A percentile compares a stretch with the other conserved stretches of the same genome.
Evolutionary conservation across 306 rosid genomes (phyloP).

Genomic region (Cicer chorassanicum): DNA sequence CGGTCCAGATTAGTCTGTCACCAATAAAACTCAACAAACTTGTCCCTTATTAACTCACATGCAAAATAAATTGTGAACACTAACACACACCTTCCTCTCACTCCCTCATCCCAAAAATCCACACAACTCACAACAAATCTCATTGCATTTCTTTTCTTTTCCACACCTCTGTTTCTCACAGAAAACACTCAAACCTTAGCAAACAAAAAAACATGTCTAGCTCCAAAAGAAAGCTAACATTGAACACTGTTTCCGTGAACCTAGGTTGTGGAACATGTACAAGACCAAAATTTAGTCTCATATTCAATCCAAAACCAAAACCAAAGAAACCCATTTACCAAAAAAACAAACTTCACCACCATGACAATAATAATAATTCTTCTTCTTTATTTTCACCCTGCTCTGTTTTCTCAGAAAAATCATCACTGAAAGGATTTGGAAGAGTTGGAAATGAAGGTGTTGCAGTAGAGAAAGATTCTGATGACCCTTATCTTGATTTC

Average conservation of each 20-base stretch:
- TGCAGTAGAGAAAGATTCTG: conserved; percentile 92
- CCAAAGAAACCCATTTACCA: conserved; percentile 46
- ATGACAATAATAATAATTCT: neutral
- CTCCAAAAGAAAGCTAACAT: conserved; percentile 53
- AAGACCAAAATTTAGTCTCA: conserved; percentile 52
- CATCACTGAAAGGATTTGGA: conserved; percentile 57
- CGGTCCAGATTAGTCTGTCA: conserved; percentile 47
- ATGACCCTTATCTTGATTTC: conserved; percentile 88
- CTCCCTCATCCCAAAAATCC: neutral
- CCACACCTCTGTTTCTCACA: neutral
- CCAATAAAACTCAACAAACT: conserved; percentile 41
- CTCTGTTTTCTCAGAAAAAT: conserved; percentile 26
- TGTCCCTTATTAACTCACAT: conserved; percentile 47
- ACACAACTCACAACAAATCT: neutral
- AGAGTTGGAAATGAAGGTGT: conserved; percentile 76
- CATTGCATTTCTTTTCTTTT: conserved; percentile 15
- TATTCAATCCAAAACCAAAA: conserved; percentile 62
- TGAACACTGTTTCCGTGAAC: conserved; percentile 61
- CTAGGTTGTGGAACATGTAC: conserved; percentile 76
- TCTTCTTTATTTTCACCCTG: conserved; percentile 49
- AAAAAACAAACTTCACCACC: conserved; percentile 37
- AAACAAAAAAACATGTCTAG: conserved; percentile 53
- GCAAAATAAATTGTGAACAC: conserved; percentile 44
- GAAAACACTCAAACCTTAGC: conserved; percentile 28
- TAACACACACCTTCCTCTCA: neutral